Evolutionary conservation across 1,284 basidiomycete genomes (phyloP), one percentile per base, ranked within the genome.

Genomic region (Mycena sp.): DNA sequence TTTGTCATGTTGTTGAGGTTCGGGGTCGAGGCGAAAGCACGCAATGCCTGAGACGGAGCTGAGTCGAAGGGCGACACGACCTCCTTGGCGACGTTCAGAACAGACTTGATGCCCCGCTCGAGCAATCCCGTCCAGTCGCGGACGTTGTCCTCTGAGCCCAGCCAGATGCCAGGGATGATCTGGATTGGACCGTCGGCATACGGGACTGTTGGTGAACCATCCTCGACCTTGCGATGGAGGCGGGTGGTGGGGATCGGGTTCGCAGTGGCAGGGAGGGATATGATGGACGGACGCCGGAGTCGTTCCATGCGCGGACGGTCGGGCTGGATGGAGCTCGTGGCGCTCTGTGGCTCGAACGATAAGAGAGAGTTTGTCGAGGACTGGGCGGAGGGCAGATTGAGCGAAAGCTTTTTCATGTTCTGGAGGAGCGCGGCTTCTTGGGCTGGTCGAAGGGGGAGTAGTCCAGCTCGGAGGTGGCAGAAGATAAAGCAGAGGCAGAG

Each of bases 61-160:
- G 74, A 67, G 69, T 91, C 90, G 71, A 94, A 93, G 21, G 93
- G 91, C 44, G 90, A 90, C 29, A 86, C 79, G 63, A 98, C 92
- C 77, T 98, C 95, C 78, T 98, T 97, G 32, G 97, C 97, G 32
- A 99, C 97, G 76, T 98, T 98, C 75, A 99, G 85, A 19, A 98
- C 87, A 44, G 91, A 87, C 64, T 85, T 87, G 75, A 97, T 94
- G 54, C 90, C 87, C 37, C 89, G 84, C 58, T 90, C 84, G n/a
- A 85, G 75, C 60, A 96, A 86, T 49, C 82, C 81, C 44, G 81
- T 80, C 85, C 89, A 91, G 76, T 96, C 90, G 57, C 88, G 86
- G 32, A 94, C 93, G 68, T 97, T 97, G 76, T 97, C 94, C 76
- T 98, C 96, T 49, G 94, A 94, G 60, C 96, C 97, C 9, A 99